Conservation (phyloP, 2,329 filamentous ascomycete genomes). For the Pseudomassariella vexata region DNA sequence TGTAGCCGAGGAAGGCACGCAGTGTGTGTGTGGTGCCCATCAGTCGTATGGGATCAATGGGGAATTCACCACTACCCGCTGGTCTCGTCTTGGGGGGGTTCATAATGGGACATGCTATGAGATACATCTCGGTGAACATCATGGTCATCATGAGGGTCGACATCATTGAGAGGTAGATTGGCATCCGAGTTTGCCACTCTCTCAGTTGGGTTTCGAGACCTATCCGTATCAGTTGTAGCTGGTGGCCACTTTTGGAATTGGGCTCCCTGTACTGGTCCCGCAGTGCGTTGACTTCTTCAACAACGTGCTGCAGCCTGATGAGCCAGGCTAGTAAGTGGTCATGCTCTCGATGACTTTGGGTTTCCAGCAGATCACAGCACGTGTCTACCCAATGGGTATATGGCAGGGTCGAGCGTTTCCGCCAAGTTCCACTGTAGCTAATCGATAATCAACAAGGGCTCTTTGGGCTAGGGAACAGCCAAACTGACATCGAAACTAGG, state of each 20-base stretch:
- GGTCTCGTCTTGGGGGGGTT: too few species aligned
- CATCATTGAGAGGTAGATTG: slow-evolving; percentile 22
- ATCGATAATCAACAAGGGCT: too few species aligned
- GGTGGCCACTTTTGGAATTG: slow-evolving; percentile 28
- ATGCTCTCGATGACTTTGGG: slow-evolving; percentile 26
- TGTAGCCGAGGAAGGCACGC: slow-evolving; percentile 26
- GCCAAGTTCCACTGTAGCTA: too few species aligned
- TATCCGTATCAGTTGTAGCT: slow-evolving; percentile 36
- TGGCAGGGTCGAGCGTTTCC: slow-evolving; percentile 19
- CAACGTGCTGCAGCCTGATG: slow-evolving; percentile 33
- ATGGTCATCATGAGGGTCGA: slow-evolving; percentile 26
- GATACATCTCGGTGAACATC: slow-evolving; percentile 31
- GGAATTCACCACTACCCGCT: slow-evolving; percentile 11
- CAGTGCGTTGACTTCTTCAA: slow-evolving; percentile 30
- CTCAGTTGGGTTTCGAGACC: slow-evolving; percentile 41
- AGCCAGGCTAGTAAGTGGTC: slow-evolving; percentile 40
- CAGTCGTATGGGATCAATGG: slow-evolving; percentile 14
- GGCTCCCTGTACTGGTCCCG: slow-evolving; percentile 17
- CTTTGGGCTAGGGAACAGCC: too few species aligned
- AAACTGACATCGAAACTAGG: slow-evolving; percentile 33
- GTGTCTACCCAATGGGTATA: slow-evolving; percentile 37
- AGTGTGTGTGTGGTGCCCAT: slow-evolving; percentile 15
- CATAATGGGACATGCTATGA: slow-evolving; percentile 33
- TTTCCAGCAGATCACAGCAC: slow-evolving; percentile 39
- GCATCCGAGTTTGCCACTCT: slow-evolving; percentile 33